Conservation (phyloP, 257 asterid genomes). For the Solanum pimpinellifolium region DNA sequence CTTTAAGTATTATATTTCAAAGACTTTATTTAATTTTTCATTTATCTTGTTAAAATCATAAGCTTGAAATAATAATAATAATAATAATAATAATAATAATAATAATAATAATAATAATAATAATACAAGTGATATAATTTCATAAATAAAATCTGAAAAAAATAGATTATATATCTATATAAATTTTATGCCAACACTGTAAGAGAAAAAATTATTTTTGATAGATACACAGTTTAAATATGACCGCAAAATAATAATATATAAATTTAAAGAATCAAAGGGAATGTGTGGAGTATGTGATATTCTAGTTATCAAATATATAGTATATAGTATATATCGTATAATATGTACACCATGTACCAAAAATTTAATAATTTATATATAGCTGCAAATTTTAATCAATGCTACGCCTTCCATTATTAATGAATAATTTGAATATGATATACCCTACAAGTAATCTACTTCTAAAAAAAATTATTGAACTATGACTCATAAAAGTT, state of each 20-base stretch:
- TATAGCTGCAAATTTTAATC: background rate
- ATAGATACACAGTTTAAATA: background rate
- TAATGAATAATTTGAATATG: background rate
- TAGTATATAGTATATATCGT: background rate
- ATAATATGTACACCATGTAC: background rate
- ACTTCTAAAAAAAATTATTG: background rate
- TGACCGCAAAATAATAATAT: background rate
- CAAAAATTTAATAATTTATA: background rate
- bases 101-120: no score
- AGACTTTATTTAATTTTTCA: background rate
- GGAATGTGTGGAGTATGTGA: background rate
- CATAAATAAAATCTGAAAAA: no score
- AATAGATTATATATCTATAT: no score
- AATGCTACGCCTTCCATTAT: background rate
- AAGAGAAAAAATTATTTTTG: no score
- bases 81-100: no score
- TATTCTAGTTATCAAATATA: background rate
- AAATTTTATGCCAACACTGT: accelerated
- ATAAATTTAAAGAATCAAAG: background rate
- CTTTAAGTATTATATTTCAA: background rate
- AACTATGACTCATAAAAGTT: background rate
- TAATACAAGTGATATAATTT: no score
- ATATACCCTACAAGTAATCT: background rate
- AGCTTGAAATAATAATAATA: background rate
- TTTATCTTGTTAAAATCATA: no score